Base-by-base conservation (phyloP, 805 yeast genomes). In the Ogataea sp. region DNA sequence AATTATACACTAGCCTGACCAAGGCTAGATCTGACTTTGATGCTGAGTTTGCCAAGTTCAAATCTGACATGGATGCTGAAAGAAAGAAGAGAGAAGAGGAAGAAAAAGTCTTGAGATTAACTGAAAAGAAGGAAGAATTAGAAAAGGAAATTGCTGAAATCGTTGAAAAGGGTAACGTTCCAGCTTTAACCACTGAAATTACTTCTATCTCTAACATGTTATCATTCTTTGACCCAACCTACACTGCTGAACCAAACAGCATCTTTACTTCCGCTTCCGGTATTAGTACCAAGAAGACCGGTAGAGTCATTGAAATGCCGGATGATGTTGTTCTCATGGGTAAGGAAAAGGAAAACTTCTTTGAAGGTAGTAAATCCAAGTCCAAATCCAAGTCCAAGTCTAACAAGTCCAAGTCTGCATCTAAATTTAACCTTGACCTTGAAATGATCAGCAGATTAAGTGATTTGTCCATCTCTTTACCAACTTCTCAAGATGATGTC, bases 181-280 rank as follows among this genome's bases (percentile, higher is more conserved):
- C 97, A 23, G 97, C 97, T 21, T 89, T 83, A 65, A 76, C 81
- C 43, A 65, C 65, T 34, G 95, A 93, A 65, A 81, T 90, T 52
- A 71, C 71, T 48, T 68, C 81, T 46, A 83, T 93, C 53, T 85
- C 88, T 61, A 67, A 73, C 40, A 70, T 88, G 57, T 70, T 89
- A 58, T 55, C 65, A 28, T 75, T 75, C 62, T 85, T 93, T 51
- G 95, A 88, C 56, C 93, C 94, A 49, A 56, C 80, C 35, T 79
- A 75, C 62, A 85, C 78, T 54, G 41, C 49, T 33, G 36, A 56
- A 20, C 48, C 46, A 29, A 31, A 45, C 29, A 44, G 46, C 27
- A 18, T 26, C 6, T 31, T 32, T 6, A 6, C 34, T 20, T 17
- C 9, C 13, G 18, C 40, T 7, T 14, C 29, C 18, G 32, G 21